Base-by-base conservation (phyloP, 306 rosid genomes). In the Pachyrhizus erosus region DNA sequence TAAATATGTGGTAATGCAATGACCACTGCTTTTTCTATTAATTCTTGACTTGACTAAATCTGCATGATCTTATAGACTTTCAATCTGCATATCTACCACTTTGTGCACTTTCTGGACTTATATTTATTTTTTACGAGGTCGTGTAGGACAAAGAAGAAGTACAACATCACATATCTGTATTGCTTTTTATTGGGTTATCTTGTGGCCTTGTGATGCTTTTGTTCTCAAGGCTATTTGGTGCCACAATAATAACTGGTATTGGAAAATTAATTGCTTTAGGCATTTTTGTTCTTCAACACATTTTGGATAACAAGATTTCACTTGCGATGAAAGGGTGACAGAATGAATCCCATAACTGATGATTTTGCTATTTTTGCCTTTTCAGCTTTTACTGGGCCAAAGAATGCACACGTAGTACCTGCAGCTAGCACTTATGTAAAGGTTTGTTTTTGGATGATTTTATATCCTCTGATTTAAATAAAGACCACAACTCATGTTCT, bases 381-480 rank as follows among this genome's bases (percentile, higher is more conserved):
- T 89, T 84, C 94, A 95, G 99, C 94, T 89, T 91, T 95, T 82
- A 84, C 87, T 55, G 98, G 98, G 55, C 78, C 93, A 67, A 93
- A 90, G 89, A 90, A 90, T 76, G 77, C 31, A 46, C 86, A 93
- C 37, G 11, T 93, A 80, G 89, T 93, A 66, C 92, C 98, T 21
- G 97, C 97, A 67, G 97, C 97, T 73, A 91, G 88, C 87, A 86
- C 89, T 29, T 95, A 93, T 62, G 91, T 93, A 51, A 97, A 95
- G 99, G 99, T 95, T 72, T 75, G 79, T 75, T 85, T 72, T 55
- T 52, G 61, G 64, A 18, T 40, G 45, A 2, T 45, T 55, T 58
- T 43, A 13, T 64, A 15, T 70, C 20, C 26, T 46, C 73, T 24
- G 20, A 29, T 51, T 80, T 24, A 72, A 81, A 58, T 24, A 21